Percentiles rank a stretch among this genome's conserved stretches.
These are phyloP conservation scores for Hanseniaspora nectarophila DNA, from an alignment of 805 yeast genomes.

Conservation along the genomic window DNA sequence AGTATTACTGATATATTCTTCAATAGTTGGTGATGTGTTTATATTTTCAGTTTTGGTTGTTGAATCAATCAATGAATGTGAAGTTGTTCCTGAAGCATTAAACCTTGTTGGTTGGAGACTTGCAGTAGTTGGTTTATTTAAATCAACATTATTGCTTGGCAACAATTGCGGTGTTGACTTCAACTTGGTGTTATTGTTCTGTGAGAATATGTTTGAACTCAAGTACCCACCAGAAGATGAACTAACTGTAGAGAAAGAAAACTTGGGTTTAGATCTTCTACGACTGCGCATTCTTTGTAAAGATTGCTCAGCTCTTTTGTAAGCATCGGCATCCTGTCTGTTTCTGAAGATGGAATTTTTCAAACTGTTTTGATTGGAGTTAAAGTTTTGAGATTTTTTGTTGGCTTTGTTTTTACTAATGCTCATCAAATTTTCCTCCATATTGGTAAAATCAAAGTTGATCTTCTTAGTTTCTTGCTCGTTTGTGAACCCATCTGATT, in stretches of 20 bases:
- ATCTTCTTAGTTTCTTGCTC: constrained; percentile 14
- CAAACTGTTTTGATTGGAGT: neutral
- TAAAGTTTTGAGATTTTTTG: neutral
- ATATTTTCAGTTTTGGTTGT: neutral
- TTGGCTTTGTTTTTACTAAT: neutral
- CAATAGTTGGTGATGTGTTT: neutral
- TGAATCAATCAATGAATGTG: neutral
- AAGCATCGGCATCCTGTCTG: constrained; percentile 34
- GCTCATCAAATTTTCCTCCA: neutral
- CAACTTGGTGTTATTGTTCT: constrained; percentile 21
- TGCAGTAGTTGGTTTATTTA: constrained; percentile 8
- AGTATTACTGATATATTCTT: constrained; percentile 22
- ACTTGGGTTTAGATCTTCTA: constrained; percentile 38
- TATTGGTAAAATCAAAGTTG: constrained; percentile 19
- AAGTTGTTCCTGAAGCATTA: constrained; percentile 1
- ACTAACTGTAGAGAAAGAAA: constrained; percentile 21
- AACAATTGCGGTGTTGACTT: neutral
- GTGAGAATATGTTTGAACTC: constrained; percentile 13
- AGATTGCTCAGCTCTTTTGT: constrained; percentile 57
- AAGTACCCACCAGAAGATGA: constrained; percentile 20
- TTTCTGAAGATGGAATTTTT: constrained; percentile 5
- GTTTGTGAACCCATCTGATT: neutral
- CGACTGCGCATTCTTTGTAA: constrained; percentile 48
- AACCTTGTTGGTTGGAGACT: neutral
- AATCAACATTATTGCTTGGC: constrained; percentile 4